Evolutionary conservation across 768 basidiomycete genomes (phyloP).

Genomic region (Tremella yokohamensis): DNA sequence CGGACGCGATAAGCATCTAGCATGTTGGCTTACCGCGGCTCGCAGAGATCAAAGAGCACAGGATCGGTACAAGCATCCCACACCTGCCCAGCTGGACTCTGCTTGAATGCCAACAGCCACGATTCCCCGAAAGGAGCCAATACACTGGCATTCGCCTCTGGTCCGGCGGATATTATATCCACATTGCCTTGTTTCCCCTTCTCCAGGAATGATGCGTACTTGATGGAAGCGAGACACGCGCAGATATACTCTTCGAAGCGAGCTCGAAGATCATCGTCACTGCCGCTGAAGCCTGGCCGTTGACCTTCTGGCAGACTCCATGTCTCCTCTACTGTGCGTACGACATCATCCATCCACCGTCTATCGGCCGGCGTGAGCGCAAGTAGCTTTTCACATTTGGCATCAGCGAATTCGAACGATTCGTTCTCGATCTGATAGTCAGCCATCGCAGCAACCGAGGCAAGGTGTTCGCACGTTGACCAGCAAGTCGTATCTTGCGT

Average conservation of each 20-base stretch:
- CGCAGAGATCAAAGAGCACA: slow-evolving; percentile 88
- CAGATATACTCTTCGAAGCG: slow-evolving; percentile 96
- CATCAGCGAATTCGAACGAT: slow-evolving; percentile 78
- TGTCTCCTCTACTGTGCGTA: slow-evolving; percentile 49
- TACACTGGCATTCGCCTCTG: slow-evolving; percentile 26
- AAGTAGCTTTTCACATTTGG: slow-evolving; percentile 70
- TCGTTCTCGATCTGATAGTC: slow-evolving; percentile 72
- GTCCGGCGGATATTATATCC: slow-evolving; percentile 45
- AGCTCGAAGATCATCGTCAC: slow-evolving; percentile 86
- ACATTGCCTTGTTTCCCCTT: slow-evolving; percentile 63
- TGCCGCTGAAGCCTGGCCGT: slow-evolving; percentile 67
- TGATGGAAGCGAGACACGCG: slow-evolving; percentile 78
- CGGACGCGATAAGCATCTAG: background rate
- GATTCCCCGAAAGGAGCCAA: slow-evolving; percentile 73
- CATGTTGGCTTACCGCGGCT: slow-evolving; percentile 64
- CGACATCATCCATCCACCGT: slow-evolving; percentile 90
- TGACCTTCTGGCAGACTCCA: slow-evolving; percentile 21
- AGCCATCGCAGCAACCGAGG: background rate
- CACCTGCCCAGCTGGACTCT: slow-evolving; percentile 78
- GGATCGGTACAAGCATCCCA: slow-evolving; percentile 92
- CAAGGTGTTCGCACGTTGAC: slow-evolving; percentile 64
- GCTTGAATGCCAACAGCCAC: slow-evolving; percentile 85
- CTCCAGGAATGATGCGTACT: slow-evolving; percentile 78
- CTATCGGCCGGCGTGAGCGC: slow-evolving; percentile 85
- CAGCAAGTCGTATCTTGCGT: slow-evolving; percentile 70